Conservation (phyloP, 2,329 filamentous ascomycete genomes). For the Falciphora oryzae region DNA sequence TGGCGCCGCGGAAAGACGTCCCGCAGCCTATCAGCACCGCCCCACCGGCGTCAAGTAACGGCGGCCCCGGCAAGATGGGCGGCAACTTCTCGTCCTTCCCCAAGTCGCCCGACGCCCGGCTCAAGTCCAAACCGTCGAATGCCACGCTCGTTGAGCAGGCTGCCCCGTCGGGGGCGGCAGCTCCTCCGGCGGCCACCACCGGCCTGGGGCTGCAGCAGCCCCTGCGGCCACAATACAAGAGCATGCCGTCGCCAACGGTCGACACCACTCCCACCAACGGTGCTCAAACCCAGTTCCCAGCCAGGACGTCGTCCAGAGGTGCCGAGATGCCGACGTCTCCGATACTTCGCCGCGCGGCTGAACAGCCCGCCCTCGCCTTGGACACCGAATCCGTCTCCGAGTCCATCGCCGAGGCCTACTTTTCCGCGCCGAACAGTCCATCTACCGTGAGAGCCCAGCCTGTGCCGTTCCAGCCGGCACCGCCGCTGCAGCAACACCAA, state of each 20-base stretch:
- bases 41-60: background rate
- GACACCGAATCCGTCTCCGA: background rate
- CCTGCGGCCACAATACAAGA: background rate
- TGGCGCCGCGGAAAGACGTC: constrained; percentile 11
- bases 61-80: constrained; percentile 6
- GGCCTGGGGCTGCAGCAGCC: background rate
- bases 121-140: background rate
- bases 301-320: constrained; percentile 26
- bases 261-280: constrained; percentile 4
- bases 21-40: constrained; percentile 6
- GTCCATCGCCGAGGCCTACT: background rate
- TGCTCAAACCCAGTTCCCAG: constrained; percentile 21
- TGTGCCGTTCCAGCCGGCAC: background rate
- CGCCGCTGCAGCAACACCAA: background rate
- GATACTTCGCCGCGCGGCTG: background rate
- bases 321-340: background rate
- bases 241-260: background rate
- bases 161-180: too few species aligned
- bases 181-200: background rate
- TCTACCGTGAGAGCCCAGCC: background rate
- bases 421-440: background rate
- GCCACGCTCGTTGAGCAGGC: background rate
- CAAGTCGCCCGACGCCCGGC: constrained; percentile 7
- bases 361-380: background rate
- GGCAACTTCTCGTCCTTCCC: constrained; percentile 5